A percentile compares a stretch with the other conserved stretches of the same genome.
phyloP scores from a whole-genome alignment of 2,329 filamentous ascomycete species.

The Paecilomyces dactylethromorphus region DNA sequence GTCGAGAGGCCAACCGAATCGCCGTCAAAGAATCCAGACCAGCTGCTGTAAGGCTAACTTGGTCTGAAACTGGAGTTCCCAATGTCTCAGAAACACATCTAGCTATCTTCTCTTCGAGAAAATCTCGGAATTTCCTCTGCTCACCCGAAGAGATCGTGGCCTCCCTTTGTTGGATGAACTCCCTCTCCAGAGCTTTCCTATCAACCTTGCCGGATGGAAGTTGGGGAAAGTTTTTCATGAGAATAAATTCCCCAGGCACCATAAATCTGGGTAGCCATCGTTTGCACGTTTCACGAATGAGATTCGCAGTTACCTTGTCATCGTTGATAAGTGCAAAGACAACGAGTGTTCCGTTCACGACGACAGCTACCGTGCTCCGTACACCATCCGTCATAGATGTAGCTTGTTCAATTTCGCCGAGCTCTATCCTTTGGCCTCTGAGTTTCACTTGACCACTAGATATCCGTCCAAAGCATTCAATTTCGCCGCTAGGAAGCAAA shows the following conservation, averaged over 20 bases:
- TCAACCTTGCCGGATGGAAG: slow-evolving; percentile 81
- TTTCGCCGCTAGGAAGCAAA: slow-evolving; percentile 57
- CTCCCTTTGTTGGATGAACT: slow-evolving; percentile 40
- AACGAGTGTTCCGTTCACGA: slow-evolving; percentile 64
- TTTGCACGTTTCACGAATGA: slow-evolving; percentile 55
- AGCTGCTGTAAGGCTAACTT: slow-evolving; percentile 43
- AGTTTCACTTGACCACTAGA: slow-evolving; percentile 78
- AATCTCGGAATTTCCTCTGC: slow-evolving; percentile 13
- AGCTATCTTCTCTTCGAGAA: slow-evolving; percentile 28
- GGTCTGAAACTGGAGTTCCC: slow-evolving; percentile 25
- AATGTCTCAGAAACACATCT: slow-evolving; percentile 38
- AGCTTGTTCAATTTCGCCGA: slow-evolving; percentile 71
- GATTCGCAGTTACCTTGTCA: slow-evolving; percentile 27
- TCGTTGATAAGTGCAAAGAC: slow-evolving; percentile 61
- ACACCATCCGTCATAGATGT: slow-evolving; percentile 56
- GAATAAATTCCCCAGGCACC: slow-evolving; percentile 67
- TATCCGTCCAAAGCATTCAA: slow-evolving; percentile 81
- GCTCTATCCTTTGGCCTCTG: slow-evolving; percentile 73
- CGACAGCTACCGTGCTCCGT: slow-evolving; percentile 59
- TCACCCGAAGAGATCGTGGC: slow-evolving; percentile 5
- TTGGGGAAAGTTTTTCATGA: slow-evolving; percentile 61
- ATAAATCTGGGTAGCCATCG: slow-evolving; percentile 77
- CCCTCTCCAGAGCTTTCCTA: slow-evolving; percentile 54
- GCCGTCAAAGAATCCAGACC: slow-evolving; percentile 63
- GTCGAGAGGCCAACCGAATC: slow-evolving; percentile 57